Evolutionary conservation across 2,329 filamentous ascomycete genomes (phyloP).

Genomic region (Lecanicillium sp.): DNA sequence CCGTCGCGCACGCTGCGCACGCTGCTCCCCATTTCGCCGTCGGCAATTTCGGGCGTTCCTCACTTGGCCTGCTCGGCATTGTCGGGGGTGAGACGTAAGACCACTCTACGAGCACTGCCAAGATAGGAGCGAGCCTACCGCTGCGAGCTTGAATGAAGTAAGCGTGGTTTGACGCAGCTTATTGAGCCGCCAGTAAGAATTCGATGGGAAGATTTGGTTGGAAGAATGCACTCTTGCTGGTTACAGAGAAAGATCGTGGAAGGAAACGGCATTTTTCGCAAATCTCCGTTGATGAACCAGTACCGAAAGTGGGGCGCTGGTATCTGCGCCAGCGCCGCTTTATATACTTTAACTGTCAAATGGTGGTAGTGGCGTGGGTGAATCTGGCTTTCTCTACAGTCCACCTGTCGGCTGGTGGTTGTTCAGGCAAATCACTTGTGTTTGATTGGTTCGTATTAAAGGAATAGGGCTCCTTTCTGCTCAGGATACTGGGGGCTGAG

Average conservation of each 20-base stretch:
- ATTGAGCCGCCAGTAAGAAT: not conserved
- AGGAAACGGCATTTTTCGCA: conserved; percentile 12
- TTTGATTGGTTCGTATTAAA: too few relatives aligned
- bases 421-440: too few relatives aligned
- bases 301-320: not conserved
- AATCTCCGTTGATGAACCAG: conserved; percentile 8
- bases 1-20: conserved; percentile 41
- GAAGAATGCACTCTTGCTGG: too few relatives aligned
- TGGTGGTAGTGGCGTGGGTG: too few relatives aligned
- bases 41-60: conserved; percentile 26
- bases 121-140: too few relatives aligned
- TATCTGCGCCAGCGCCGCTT: not conserved
- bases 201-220: not conserved
- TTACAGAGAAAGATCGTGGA: not conserved
- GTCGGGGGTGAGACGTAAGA: not conserved
- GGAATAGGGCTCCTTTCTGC: too few relatives aligned
- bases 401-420: too few relatives aligned
- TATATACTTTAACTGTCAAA: not conserved
- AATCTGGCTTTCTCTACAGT: too few relatives aligned
- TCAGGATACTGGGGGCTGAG: too few relatives aligned
- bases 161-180: not conserved
- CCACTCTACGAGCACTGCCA: too few relatives aligned
- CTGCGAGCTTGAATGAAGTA: too few relatives aligned
- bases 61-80: conserved; percentile 11
- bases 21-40: conserved; percentile 45